Evolutionary conservation across 2,329 filamentous ascomycete genomes (phyloP), one percentile per base, ranked within the genome.

Genomic region (Anthostomella pinea): DNA sequence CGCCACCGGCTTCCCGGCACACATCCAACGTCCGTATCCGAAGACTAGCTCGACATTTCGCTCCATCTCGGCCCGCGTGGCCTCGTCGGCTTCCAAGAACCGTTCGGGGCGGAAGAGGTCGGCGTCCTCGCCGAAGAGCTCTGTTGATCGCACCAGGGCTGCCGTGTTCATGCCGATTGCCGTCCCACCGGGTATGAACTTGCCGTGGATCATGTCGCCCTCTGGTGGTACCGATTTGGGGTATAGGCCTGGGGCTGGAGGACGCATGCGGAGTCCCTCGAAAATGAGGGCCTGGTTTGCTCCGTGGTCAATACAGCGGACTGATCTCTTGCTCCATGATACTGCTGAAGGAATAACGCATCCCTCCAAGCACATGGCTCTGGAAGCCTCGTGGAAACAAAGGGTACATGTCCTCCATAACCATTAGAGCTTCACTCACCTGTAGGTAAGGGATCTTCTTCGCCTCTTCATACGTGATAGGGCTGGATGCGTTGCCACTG

Each of bases 91-190:
- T 30, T 66, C 56, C 13, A 71, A 41, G 60, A 69, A 72, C n/a
- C 70, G 56, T 28, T 69, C 67, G 1, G 69, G 70, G 3, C 64
- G 57, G 51, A 66, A 74, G 0, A 62, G 33, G 17, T 63, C 53
- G 4, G 62, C 58, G 41, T 69, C 63, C 9, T 45, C 34, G 6
- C 65, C 64, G 31, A 60, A 60, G 17, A 62, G 45, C 4, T 41
- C 33, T 5, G 54, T 51, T 29, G 58, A 51, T 3, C 56, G 54
- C 26, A 60, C 56, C 6, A 67, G 38, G 2, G 56, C 60, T 37
- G 55, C 53, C 11, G 62, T 51, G 36, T 59, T 65, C 28, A 61
- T 52, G 5, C 60, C 64, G 6, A 70, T 52, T 17, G 56, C 51
- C 1, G 58, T 62, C 3, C 63, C 63, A 32, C 49, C 55, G 0